Conservation (phyloP, 2,329 filamentous ascomycete species). For the Alternaria ventricosa region DNA sequence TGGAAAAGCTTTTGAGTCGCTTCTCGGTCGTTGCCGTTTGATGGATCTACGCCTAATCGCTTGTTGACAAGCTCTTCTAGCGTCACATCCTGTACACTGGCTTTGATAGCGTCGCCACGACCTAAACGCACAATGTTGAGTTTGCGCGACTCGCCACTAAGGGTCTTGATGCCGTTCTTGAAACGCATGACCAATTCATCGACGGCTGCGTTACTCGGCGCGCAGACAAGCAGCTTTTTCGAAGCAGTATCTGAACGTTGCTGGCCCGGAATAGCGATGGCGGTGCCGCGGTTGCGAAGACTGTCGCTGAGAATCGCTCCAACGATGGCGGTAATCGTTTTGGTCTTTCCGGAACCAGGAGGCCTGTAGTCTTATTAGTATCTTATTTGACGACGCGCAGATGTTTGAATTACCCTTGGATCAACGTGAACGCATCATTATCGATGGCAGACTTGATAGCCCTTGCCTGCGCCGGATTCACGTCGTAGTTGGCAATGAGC, state of each 20-base stretch:
- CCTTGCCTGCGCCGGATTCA: slow-evolving; percentile 89
- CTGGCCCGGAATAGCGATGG: slow-evolving; percentile 50
- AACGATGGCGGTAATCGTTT: slow-evolving; percentile 96
- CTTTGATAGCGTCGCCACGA: slow-evolving; percentile 89
- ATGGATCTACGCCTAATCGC: slow-evolving; percentile 61
- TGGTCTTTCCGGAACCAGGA: slow-evolving; percentile 96
- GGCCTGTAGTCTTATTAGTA: slow-evolving; percentile 61
- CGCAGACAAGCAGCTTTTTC: slow-evolving; percentile 94
- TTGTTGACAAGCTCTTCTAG: slow-evolving; percentile 88
- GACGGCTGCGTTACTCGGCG: slow-evolving; percentile 97
- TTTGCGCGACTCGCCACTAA: slow-evolving; percentile 73
- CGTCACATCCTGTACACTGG: slow-evolving; percentile 86
- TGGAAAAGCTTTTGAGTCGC: slow-evolving; percentile 72
- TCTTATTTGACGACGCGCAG: neutral
- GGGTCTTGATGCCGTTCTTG: slow-evolving; percentile 83
- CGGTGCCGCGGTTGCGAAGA: slow-evolving; percentile 58
- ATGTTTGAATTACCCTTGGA: slow-evolving; percentile 71
- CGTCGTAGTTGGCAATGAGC: slow-evolving; percentile 76
- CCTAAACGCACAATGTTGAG: slow-evolving; percentile 90
- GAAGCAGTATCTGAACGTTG: slow-evolving; percentile 48
- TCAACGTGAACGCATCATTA: slow-evolving; percentile 95
- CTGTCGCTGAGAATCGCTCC: slow-evolving; percentile 77
- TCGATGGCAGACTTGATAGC: slow-evolving; percentile 91
- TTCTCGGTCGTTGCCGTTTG: slow-evolving; percentile 53
- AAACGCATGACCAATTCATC: slow-evolving; percentile 94